Conservation (phyloP, 495 filamentous ascomycete genomes). For the Hypoxylon lienhwacheense region DNA sequence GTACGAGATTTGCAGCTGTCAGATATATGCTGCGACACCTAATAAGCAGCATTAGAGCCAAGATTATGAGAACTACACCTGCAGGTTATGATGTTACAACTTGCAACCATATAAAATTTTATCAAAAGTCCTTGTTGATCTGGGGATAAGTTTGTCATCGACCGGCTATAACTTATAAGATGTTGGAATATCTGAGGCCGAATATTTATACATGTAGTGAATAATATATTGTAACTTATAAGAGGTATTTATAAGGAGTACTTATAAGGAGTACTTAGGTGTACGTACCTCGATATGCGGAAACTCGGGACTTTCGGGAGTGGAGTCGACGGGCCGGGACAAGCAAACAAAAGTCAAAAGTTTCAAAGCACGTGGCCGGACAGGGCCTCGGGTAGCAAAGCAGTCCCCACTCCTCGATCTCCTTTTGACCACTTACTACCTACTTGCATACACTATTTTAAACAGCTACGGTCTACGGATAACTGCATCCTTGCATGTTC, state of each 20-base stretch:
- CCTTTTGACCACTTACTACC: no score
- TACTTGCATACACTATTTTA: constrained; percentile 10
- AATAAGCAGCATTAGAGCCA: background rate
- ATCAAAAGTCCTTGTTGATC: no score
- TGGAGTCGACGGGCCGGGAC: constrained; percentile 1
- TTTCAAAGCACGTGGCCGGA: constrained; percentile 21
- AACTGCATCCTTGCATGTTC: constrained; percentile 23
- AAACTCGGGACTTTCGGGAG: background rate
- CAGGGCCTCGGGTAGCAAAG: constrained; percentile 17
- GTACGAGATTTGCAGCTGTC: constrained; percentile 36
- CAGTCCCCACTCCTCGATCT: no score
- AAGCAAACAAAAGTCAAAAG: background rate
- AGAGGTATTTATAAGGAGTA: no score
- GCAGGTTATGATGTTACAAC: background rate
- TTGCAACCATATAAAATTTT: no score
- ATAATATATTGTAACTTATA: no score
- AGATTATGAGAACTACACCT: background rate
- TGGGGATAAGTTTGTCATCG: no score
- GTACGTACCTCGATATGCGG: no score
- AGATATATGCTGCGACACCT: constrained; percentile 17
- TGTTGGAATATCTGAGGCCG: no score
- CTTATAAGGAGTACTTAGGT: no score
- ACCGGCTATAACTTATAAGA: no score
- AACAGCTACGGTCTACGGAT: constrained; percentile 21
- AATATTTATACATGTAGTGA: no score